These are phyloP conservation scores for Aspergillus cristatus DNA, from an alignment of 495 filamentous ascomycete species.

Conservation along the genomic window DNA sequence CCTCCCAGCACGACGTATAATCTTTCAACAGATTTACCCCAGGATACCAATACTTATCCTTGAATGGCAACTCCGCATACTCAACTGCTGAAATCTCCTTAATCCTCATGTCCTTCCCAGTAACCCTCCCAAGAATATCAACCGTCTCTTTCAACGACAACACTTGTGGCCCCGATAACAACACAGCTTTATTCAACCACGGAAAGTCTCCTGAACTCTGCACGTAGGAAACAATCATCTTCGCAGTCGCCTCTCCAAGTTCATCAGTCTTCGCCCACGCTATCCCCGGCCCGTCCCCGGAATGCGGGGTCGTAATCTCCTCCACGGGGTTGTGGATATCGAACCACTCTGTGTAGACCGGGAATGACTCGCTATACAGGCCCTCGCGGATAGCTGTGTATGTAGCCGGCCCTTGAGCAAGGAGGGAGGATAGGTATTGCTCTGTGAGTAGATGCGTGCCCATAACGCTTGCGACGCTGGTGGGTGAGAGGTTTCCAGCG, in stretches of 20 bases:
- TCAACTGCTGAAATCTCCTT: conserved; percentile 26
- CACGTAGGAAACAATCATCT: conserved; percentile 23
- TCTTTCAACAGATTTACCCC: conserved; percentile 14
- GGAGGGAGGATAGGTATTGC: conserved; percentile 31
- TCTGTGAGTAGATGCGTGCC: conserved; percentile 54
- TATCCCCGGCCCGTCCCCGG: conserved; percentile 27
- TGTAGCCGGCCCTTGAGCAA: conserved; percentile 11
- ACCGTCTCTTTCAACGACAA: conserved; percentile 32
- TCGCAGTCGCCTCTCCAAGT: conserved; percentile 36
- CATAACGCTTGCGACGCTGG: conserved; percentile 49
- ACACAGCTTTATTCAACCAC: conserved; percentile 22
- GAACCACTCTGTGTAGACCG: conserved; percentile 53
- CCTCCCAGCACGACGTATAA: conserved; percentile 36
- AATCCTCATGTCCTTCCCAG: conserved; percentile 19
- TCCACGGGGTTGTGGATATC: conserved; percentile 12
- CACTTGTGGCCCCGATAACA: conserved; percentile 27
- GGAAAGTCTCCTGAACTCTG: conserved; percentile 8
- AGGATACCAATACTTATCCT: conserved; percentile 12
- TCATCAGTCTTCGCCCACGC: conserved; percentile 39
- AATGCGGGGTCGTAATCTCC: conserved; percentile 34
- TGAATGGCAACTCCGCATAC: conserved; percentile 18
- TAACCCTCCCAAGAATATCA: conserved; percentile 19
- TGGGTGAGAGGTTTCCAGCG: conserved; percentile 24
- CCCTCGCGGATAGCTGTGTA: conserved; percentile 50
- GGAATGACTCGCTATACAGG: conserved; percentile 52